Percentiles rank a stretch among this genome's conserved stretches.
phyloP scores from a whole-genome alignment of 1,139 yeast genomes.

The Maudiozyma humilis region DNA sequence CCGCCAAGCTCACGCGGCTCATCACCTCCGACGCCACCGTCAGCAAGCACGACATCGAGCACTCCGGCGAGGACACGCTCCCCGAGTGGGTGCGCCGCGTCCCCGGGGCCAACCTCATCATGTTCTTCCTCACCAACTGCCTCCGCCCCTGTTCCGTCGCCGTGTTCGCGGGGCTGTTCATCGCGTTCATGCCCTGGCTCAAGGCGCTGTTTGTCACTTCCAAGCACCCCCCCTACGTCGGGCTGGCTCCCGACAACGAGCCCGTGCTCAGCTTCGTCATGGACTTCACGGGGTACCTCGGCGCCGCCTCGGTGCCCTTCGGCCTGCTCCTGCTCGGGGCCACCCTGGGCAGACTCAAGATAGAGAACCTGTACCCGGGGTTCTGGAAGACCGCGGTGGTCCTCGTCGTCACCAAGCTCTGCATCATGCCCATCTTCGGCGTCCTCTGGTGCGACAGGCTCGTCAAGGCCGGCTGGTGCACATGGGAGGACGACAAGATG shows the following conservation, averaged over 20 bases:
- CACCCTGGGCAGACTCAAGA: conserved; percentile 64
- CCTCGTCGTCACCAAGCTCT: conserved; percentile 40
- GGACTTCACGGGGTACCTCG: conserved; percentile 71
- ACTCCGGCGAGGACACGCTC: conserved; percentile 20
- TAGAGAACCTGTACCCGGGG: conserved; percentile 54
- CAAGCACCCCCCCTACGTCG: conserved; percentile 34
- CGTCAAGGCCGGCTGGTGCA: conserved; percentile 42
- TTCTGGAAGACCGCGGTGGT: conserved; percentile 56
- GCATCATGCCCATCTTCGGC: conserved; percentile 55
- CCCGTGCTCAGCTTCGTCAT: conserved; percentile 80
- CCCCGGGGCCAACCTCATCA: conserved; percentile 21
- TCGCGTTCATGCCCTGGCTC: conserved; percentile 82
- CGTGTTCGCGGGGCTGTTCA: conserved; percentile 49
- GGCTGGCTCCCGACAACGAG: conserved; percentile 69
- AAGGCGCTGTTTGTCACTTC: conserved; percentile 63
- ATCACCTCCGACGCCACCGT: conserved; percentile 32
- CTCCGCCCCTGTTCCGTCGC: conserved; percentile 65
- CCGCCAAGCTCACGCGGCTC: conserved; percentile 24
- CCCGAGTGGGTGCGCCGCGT: conserved; percentile 25
- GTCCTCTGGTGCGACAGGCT: conserved; percentile 47
- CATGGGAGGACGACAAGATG: conserved; percentile 44
- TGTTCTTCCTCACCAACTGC: conserved; percentile 47
- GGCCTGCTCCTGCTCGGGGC: conserved; percentile 80
- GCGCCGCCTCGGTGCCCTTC: conserved; percentile 82
- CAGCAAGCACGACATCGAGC: conserved; percentile 24